Conservation (phyloP, 306 rosid species). For the Inga leiocalycina region DNA sequence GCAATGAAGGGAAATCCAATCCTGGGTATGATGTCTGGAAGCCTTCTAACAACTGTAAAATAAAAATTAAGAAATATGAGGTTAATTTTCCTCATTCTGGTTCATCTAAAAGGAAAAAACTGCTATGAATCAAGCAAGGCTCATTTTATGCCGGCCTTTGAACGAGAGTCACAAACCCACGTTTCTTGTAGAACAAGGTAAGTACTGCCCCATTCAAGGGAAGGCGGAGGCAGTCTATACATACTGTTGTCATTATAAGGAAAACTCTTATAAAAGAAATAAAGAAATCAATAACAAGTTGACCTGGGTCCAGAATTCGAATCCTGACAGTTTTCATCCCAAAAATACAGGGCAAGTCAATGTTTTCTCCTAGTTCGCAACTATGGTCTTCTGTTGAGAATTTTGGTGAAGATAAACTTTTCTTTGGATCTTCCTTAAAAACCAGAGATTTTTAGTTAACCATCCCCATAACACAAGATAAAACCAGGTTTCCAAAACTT, state of each 20-base stretch:
- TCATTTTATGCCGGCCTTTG: background rate
- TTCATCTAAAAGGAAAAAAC: background rate
- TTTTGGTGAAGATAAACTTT: background rate
- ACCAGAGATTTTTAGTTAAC: background rate
- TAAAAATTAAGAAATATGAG: background rate
- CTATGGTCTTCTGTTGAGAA: background rate
- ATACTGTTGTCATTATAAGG: background rate
- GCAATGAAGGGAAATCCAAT: slow-evolving; percentile 68
- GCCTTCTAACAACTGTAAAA: slow-evolving; percentile 65
- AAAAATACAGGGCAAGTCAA: background rate
- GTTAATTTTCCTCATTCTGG: background rate
- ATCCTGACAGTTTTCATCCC: background rate
- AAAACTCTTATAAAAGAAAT: background rate
- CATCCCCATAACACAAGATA: background rate
- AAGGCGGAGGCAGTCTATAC: background rate
- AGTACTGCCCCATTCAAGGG: background rate
- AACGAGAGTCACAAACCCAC: background rate
- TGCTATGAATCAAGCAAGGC: background rate
- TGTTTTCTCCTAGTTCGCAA: slow-evolving; percentile 3
- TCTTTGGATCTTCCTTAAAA: background rate
- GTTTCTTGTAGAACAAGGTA: background rate
- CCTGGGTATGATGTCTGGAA: slow-evolving; percentile 71
- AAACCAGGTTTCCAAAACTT: background rate
- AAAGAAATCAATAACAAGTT: background rate
- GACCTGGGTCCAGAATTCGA: background rate